Percentiles rank a stretch among this genome's conserved stretches.
Conservation (phyloP, 2,329 filamentous ascomycete species). For the Cladobotryum mycophilum region DNA sequence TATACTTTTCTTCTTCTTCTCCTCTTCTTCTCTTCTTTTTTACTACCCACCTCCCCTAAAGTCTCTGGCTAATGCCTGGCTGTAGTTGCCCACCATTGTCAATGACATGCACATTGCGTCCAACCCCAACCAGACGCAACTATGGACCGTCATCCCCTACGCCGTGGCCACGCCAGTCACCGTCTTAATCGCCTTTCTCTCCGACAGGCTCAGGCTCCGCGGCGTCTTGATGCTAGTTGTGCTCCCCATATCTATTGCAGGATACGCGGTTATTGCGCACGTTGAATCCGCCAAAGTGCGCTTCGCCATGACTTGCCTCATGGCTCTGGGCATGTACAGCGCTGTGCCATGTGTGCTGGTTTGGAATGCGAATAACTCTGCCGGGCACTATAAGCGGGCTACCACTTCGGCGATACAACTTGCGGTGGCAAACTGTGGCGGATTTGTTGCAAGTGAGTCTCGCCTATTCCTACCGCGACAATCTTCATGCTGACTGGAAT, state of each 20-base stretch:
- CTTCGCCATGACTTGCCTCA: conserved; percentile 62
- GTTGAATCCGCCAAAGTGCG: conserved; percentile 44
- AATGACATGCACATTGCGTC: conserved; percentile 47
- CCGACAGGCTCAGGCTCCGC: conserved; percentile 53
- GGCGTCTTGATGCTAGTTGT: conserved; percentile 58
- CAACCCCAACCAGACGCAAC: conserved; percentile 50
- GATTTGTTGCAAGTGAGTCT: conserved; percentile 53
- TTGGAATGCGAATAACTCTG: conserved; percentile 63
- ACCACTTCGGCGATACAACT: conserved; percentile 61
- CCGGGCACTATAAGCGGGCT: conserved; percentile 63
- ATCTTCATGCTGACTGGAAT: neutral
- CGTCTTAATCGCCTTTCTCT: conserved; percentile 50
- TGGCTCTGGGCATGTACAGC: conserved; percentile 59
- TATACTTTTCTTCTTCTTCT: no score
- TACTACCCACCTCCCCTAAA: no score
- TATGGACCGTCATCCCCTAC: conserved; percentile 60
- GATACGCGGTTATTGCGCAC: conserved; percentile 59
- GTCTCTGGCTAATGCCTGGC: neutral
- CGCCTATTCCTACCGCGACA: neutral
- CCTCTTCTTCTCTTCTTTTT: no score
- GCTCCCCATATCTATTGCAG: conserved; percentile 57
- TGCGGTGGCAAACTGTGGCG: conserved; percentile 60
- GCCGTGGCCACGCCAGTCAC: conserved; percentile 52
- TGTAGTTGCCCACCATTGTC: conserved; percentile 57
- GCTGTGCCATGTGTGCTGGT: conserved; percentile 57